Evolutionary conservation across 2,329 filamentous ascomycete species (phyloP), one percentile per base, ranked within the genome.

Genomic region (Fusarium brevicatenulatum): DNA sequence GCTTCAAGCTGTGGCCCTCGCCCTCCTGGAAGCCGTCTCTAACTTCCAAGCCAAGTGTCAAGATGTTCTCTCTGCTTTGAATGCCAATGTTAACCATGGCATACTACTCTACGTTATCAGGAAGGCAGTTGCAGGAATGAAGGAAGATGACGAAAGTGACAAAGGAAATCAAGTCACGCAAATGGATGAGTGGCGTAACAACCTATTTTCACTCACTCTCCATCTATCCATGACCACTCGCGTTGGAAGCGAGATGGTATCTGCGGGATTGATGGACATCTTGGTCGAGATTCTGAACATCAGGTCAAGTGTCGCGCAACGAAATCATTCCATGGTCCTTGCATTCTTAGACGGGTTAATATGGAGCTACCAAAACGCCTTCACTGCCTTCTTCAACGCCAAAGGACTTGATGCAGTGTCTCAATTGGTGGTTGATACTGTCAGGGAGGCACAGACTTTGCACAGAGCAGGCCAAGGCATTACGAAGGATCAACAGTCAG

Each of bases 71-170:
- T 91, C 94, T 46, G 95, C 96, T n/a, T 85, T 99, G 46, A 97
- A 95, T 78, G 94, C 97, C 60, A 97, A 95, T 76, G 95, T 98
- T 42, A 98, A 97, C 77, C 97, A 99, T 77, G 97, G 96, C 19
- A 92, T 98, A 36, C 87, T 99, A 49, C 92, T 98, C 74, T 98
- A 98, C 78, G 89, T 98, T 74, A 92, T 97, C 55, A 90, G 95
- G 63, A 98, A 97, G 82, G 93, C 95, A 15, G 93, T 98, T 64
- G 91, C 92, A 23, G 93, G 95, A 71, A 92, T 99, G 84, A 90
- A 88, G 64, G 85, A 85, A 23, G 87, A 90, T 66, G 84, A 85
- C 54, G 64, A 73, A 10, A 80, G 85, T 55, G 89, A 92, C 62
- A 83, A 86, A 66, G 86, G 90, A 43, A 86, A 88, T 28, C 87